Evolutionary conservation across 805 yeast genomes (phyloP), one percentile per base, ranked within the genome.

Genomic region (Saccharomycopsis fodiens): DNA sequence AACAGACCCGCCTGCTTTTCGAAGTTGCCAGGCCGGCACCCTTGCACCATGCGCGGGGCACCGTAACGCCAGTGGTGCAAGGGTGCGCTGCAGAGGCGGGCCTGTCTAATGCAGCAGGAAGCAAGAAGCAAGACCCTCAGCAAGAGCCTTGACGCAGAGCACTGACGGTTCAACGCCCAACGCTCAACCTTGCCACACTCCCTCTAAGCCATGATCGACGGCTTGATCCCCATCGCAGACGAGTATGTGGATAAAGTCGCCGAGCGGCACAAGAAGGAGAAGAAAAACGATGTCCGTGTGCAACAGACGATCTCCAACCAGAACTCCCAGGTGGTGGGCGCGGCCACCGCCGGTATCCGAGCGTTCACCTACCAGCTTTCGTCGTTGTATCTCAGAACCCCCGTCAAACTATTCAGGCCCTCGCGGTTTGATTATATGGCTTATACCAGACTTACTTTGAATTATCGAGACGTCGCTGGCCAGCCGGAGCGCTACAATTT

Each of bases 401-500:
- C 80, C 1, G 83, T 87, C 37, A 89, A 91, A 65, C 69, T 89
- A 19, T 91, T 91, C 61, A 69, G 95, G 30, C 97, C 97, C 1
- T 80, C 95, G 3, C 66, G 97, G 35, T 85, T 91, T 50, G 97
- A 91, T 60, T 87, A 85, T 56, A 66, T 86, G 58, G 85, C 85
- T 5, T 74, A 79, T 45, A 76, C 82, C 1, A 64, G 88, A 42
- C 74, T 75, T 4, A 57, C 42, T 10, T 27, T 48, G 17, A 32
- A 31, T 32, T 30, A 48, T 16, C 35, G 30, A 8, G 46, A 44
- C 15, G 39, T 44, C 25, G 40, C 38, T 5, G 29, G 10, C 10
- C 27, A 32, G 16, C 53, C 5, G 46, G 36, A 17, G 15, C 31
- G n/a, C 32, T 54, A 55, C 36, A 59, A 61, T 38, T 63, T 73